These are phyloP conservation scores for Aquilaria yunnanensis DNA, from an alignment of 345 rosid genomes.

Conservation along the genomic window DNA sequence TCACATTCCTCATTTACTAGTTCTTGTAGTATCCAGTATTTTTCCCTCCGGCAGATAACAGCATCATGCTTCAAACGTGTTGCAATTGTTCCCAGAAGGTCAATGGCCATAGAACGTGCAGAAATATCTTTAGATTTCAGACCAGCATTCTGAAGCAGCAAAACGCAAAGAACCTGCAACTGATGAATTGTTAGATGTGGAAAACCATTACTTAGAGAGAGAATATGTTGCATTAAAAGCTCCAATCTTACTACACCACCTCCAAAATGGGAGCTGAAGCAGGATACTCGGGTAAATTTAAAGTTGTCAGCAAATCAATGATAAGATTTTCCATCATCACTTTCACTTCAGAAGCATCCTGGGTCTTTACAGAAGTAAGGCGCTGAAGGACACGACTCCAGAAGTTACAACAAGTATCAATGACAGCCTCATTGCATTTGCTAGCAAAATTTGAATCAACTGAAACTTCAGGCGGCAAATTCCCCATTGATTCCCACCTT, in stretches of 20 bases:
- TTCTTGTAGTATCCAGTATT: slow-evolving; percentile 62
- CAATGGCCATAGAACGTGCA: slow-evolving; percentile 93
- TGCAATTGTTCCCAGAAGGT: slow-evolving; percentile 89
- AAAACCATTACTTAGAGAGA: not conserved
- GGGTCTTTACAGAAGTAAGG: slow-evolving; percentile 70
- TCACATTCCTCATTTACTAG: slow-evolving; percentile 37
- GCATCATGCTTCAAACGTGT: slow-evolving; percentile 87
- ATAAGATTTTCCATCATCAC: slow-evolving; percentile 88
- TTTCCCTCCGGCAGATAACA: slow-evolving; percentile 45
- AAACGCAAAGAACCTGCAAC: slow-evolving; percentile 93
- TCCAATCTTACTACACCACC: slow-evolving; percentile 36
- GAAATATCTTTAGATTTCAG: slow-evolving; percentile 86
- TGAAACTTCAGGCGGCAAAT: slow-evolving; percentile 50
- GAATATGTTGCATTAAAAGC: not conserved
- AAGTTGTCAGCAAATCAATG: slow-evolving; percentile 76
- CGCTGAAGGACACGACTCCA: slow-evolving; percentile 99
- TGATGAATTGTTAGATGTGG: slow-evolving; percentile 17
- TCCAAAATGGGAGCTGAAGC: slow-evolving; percentile 89
- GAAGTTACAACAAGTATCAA: slow-evolving; percentile 91
- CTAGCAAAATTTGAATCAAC: slow-evolving; percentile 60
- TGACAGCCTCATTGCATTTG: slow-evolving; percentile 77
- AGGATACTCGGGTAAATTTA: slow-evolving; percentile 95
- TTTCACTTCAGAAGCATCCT: slow-evolving; percentile 94
- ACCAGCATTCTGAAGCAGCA: slow-evolving; percentile 94
- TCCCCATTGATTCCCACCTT: slow-evolving; percentile 53